A percentile compares a stretch with the other conserved stretches of the same genome.
These are phyloP conservation scores for Pythium brachiatum DNA, from an alignment of 352 stramenopile genomes.

Conservation along the genomic window DNA sequence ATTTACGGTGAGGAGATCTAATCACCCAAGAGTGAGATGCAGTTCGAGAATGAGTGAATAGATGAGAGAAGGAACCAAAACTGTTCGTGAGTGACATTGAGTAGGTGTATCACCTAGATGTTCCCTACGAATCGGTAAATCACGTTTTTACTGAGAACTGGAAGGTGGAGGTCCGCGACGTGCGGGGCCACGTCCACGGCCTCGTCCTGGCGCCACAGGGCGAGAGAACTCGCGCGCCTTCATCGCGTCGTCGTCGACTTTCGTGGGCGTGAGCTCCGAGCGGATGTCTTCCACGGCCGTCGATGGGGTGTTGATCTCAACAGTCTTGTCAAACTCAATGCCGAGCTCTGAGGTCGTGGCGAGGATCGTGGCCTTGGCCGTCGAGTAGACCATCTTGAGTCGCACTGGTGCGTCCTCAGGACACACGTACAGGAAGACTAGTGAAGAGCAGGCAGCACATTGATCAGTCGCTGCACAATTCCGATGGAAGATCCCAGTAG, in stretches of 20 bases:
- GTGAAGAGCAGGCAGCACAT: neutral
- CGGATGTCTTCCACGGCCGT: conserved; percentile 66
- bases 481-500: no score
- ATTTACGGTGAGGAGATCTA: neutral
- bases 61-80: conserved; percentile 6
- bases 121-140: no score
- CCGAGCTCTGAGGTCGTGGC: conserved; percentile 57
- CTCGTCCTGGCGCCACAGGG: conserved; percentile 62
- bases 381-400: conserved; percentile 91
- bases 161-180: conserved; percentile 32
- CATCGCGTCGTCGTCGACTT: conserved; percentile 56
- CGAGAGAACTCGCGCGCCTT: conserved; percentile 75
- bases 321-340: conserved; percentile 73
- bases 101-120: no score
- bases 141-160: conserved; percentile 5
- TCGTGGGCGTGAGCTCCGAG: conserved; percentile 44
- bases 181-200: conserved; percentile 46
- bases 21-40: neutral
- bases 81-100: neutral
- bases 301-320: conserved; percentile 71
- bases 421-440: conserved; percentile 90
- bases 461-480: neutral
- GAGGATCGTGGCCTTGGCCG: conserved; percentile 83
- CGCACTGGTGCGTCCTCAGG: conserved; percentile 83
- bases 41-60: neutral